Conservation (phyloP, 208 protist species). For the Willaertia magna region DNA sequence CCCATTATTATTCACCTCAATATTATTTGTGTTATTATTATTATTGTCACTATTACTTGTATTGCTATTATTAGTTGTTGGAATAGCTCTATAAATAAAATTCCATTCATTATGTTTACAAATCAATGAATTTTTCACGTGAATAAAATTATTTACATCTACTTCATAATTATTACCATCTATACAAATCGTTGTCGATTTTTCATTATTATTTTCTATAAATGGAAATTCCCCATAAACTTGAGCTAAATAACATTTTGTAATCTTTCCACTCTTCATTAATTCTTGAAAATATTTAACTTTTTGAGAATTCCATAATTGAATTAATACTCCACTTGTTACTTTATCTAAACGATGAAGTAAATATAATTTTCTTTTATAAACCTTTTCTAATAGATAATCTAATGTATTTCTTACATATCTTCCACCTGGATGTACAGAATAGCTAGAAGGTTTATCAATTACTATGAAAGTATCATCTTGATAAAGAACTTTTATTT, state of each 20-base stretch:
- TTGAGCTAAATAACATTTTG: not conserved
- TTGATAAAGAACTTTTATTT: not conserved
- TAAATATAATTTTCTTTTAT: not conserved
- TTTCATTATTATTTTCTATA: not conserved
- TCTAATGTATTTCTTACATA: conserved; percentile 44
- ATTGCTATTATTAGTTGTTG: too few species aligned
- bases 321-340: not conserved
- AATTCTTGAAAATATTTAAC: not conserved
- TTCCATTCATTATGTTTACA: not conserved
- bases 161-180: not conserved
- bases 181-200: too few species aligned
- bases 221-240: not conserved
- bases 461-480: conserved; percentile 18
- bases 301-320: not conserved
- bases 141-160: not conserved
- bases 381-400: conserved; percentile 17
- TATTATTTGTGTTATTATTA: not conserved
- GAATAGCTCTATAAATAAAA: not conserved
- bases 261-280: not conserved
- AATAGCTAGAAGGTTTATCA: not conserved
- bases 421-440: conserved; percentile 34
- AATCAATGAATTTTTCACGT: not conserved
- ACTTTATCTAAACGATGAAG: not conserved
- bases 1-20: not conserved
- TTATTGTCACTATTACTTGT: not conserved